Evolutionary conservation across 805 yeast genomes (phyloP), one percentile per base, ranked within the genome.

Genomic region (Lachancea sp.): DNA sequence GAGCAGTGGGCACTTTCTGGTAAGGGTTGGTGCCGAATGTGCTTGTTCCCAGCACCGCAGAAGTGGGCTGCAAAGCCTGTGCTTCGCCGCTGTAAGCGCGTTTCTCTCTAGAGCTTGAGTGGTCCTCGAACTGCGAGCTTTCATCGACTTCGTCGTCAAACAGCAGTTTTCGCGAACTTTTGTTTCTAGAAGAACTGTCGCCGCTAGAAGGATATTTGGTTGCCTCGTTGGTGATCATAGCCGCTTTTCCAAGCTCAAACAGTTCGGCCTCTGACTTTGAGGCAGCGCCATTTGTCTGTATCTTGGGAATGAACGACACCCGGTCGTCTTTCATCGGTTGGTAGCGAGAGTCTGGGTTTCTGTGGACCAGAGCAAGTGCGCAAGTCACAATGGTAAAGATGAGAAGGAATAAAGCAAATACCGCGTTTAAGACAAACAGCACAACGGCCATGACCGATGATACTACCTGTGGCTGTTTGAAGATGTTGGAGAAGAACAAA

Each of bases 301-400:
- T 71, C 57, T 82, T 74, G 50, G 90, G 90, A 60, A 93, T 85
- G 64, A 93, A 93, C n/a, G 96, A 85, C 42, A 85, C 93, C 62
- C 99, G 79, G 62, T 93, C 99, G 65, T 93, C 99, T 56, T 84
- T 85, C 84, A 91, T 85, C 50, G 96, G 98, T 69, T 88, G 91
- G 70, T 93, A 93, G 56, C 95, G 78, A 9, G 91, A 79, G 66
- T 93, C 99, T 43, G 99, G 98, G 64, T 93, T 89, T 72, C 85
- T 88, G 64, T 85, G 82, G 27, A 90, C 54, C 56, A 93, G 66
- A 0, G 96, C 96, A 66, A 88, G 70, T 5, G 81, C 71, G 69
- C 98, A 90, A 1, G 96, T 85, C 32, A 89, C 79, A 55, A 93
- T 81, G 38, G 96, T 89, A 73, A 90, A 82, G 40, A 93, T 70